Conservation (phyloP, 768 basidiomycete genomes). For the Paxillus ammoniavirescens region DNA sequence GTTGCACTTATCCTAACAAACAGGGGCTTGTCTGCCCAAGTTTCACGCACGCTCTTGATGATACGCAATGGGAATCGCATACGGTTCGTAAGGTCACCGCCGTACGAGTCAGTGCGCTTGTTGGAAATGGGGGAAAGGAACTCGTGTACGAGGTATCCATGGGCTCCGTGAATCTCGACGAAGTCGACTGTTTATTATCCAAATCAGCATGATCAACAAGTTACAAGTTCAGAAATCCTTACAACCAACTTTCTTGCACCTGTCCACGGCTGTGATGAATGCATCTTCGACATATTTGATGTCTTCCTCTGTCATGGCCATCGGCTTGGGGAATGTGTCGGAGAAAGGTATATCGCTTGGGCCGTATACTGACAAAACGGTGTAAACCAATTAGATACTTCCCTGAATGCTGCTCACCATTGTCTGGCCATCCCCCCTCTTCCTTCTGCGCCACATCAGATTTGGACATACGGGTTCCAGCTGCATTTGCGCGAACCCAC, state of each 20-base stretch:
- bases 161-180: slow-evolving; percentile 72
- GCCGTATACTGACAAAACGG: slow-evolving; percentile 47
- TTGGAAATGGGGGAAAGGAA: slow-evolving; percentile 80
- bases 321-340: slow-evolving; percentile 51
- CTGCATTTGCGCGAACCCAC: slow-evolving; percentile 50
- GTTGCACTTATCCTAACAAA: slow-evolving; percentile 69
- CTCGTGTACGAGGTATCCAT: slow-evolving; percentile 58
- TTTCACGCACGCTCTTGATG: slow-evolving; percentile 47
- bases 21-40: slow-evolving; percentile 64
- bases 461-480: slow-evolving; percentile 29
- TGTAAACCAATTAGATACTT: background rate
- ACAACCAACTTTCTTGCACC: slow-evolving; percentile 65
- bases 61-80: slow-evolving; percentile 65
- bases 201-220: slow-evolving; percentile 8
- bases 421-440: slow-evolving; percentile 69
- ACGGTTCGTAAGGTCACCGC: slow-evolving; percentile 73
- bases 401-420: slow-evolving; percentile 38
- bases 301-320: slow-evolving; percentile 53
- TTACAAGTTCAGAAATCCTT: slow-evolving; percentile 18
- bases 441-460: slow-evolving; percentile 41
- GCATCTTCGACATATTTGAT: slow-evolving; percentile 59
- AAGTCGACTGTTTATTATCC: slow-evolving; percentile 50
- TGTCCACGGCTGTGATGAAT: slow-evolving; percentile 51
- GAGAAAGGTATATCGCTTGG: slow-evolving; percentile 60
- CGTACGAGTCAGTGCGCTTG: slow-evolving; percentile 65